These are phyloP conservation scores for Aureobasidium sp. DNA, from an alignment of 2,329 filamentous ascomycete species.

Conservation along the genomic window DNA sequence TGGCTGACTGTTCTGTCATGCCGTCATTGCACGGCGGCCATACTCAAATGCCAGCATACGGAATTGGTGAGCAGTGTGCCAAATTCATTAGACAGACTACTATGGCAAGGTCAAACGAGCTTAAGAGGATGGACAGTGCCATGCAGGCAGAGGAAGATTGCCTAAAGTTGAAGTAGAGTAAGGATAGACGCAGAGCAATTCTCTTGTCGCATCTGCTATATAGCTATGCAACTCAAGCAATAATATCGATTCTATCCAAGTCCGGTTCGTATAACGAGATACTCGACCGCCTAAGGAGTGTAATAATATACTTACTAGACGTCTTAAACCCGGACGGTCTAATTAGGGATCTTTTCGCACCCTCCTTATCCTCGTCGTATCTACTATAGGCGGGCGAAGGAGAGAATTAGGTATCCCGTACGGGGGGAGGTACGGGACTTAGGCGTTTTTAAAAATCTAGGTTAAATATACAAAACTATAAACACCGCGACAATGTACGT, in stretches of 20 bases:
- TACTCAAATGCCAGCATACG: slow-evolving; percentile 51
- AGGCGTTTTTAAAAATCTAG: background rate
- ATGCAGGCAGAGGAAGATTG: background rate
- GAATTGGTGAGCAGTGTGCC: slow-evolving; percentile 39
- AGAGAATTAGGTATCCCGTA: background rate
- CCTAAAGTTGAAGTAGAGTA: background rate
- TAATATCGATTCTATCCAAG: too few species aligned
- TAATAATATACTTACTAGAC: too few species aligned
- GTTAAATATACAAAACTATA: background rate
- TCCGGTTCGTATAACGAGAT: too few species aligned
- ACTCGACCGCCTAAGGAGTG: too few species aligned
- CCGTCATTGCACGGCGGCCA: slow-evolving; percentile 43
- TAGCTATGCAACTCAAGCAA: too few species aligned
- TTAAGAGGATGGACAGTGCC: background rate
- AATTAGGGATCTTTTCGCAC: too few species aligned
- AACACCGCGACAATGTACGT: background rate
- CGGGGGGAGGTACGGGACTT: too few species aligned
- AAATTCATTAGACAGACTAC: background rate
- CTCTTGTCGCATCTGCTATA: too few species aligned
- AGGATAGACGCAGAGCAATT: too few species aligned
- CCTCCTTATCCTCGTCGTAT: too few species aligned
- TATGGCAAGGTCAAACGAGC: background rate
- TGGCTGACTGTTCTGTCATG: slow-evolving; percentile 47
- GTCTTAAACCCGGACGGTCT: too few species aligned
- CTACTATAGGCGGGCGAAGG: background rate